A percentile compares a stretch with the other conserved stretches of the same genome.
phyloP scores from a whole-genome alignment of 805 yeast genomes.

The Saturnispora gosingensis region DNA sequence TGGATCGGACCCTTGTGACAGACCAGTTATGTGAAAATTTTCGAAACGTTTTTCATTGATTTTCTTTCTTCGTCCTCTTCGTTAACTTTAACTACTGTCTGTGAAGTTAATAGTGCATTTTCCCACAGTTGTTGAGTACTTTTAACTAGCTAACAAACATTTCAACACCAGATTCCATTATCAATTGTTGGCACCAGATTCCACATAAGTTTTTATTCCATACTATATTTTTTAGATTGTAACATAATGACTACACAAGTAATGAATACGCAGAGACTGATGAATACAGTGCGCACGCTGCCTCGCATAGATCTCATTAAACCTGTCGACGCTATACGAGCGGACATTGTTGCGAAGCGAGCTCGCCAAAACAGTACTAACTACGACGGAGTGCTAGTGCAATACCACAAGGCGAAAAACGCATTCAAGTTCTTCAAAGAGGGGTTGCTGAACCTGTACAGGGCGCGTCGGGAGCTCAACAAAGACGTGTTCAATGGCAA shows the following conservation, averaged over 20 bases:
- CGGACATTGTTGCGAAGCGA: slow-evolving; percentile 7
- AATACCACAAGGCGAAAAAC: slow-evolving; percentile 16
- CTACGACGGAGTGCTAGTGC: slow-evolving; percentile 7
- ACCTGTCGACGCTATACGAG: slow-evolving; percentile 3
- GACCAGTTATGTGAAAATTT: slow-evolving; percentile 17
- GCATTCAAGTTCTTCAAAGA: slow-evolving; percentile 42
- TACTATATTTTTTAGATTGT: background rate
- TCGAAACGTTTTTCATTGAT: background rate
- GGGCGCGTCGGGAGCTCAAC: slow-evolving; percentile 28
- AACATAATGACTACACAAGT: slow-evolving; percentile 3
- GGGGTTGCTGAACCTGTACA: slow-evolving; percentile 51
- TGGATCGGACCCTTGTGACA: slow-evolving; percentile 59
- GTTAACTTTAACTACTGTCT: background rate
- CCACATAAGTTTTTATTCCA: background rate
- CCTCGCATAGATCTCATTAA: slow-evolving; percentile 19
- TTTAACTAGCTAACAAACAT: no score
- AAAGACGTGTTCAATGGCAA: slow-evolving; percentile 20
- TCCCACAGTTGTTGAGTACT: no score
- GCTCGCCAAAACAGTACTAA: slow-evolving; percentile 1
- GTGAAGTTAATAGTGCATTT: background rate
- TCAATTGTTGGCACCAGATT: background rate
- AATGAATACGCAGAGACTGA: slow-evolving; percentile 2
- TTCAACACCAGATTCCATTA: no score
- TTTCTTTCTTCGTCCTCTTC: background rate
- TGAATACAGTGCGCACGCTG: slow-evolving; percentile 10